A percentile compares a stretch with the other conserved stretches of the same genome.
phyloP scores from a whole-genome alignment of 2,329 filamentous ascomycete species.

The Nigrograna mackinnonii region DNA sequence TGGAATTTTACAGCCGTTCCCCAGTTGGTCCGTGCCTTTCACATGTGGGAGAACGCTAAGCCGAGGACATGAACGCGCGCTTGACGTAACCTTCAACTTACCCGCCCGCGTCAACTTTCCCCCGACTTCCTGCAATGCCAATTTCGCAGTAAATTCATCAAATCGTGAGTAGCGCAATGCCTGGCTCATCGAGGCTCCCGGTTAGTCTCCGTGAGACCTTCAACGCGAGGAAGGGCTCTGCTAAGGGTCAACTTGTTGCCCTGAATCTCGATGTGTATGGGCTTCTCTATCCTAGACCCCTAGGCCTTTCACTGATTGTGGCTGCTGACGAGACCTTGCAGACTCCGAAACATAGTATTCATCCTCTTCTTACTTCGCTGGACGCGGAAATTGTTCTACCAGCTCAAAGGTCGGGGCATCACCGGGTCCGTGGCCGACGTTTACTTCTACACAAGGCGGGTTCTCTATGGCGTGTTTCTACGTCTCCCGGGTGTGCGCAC shows the following conservation, averaged over 20 bases:
- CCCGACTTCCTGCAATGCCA: slow-evolving; percentile 6
- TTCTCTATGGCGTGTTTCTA: slow-evolving; percentile 83
- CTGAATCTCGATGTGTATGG: slow-evolving; percentile 72
- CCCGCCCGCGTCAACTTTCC: background rate
- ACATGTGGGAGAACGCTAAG: background rate
- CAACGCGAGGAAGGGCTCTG: slow-evolving; percentile 61
- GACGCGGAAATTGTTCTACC: slow-evolving; percentile 77
- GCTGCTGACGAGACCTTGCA: slow-evolving; percentile 36
- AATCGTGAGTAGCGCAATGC: slow-evolving; percentile 27
- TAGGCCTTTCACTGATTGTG: background rate
- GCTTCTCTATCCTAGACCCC: background rate
- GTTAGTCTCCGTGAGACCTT: slow-evolving; percentile 71
- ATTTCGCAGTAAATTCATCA: slow-evolving; percentile 1
- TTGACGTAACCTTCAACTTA: too few species aligned
- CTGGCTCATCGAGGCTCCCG: slow-evolving; percentile 70
- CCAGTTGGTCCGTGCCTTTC: background rate
- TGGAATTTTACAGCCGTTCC: background rate
- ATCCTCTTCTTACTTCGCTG: slow-evolving; percentile 85
- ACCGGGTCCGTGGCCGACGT: slow-evolving; percentile 76
- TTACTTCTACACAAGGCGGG: slow-evolving; percentile 72
- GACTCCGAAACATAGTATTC: slow-evolving; percentile 85
- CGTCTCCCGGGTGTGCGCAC: slow-evolving; percentile 82
- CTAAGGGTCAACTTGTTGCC: slow-evolving; percentile 59
- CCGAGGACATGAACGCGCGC: background rate
- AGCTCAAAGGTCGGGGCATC: slow-evolving; percentile 85